Base-by-base conservation (phyloP, 768 basidiomycete species). In the Brasilioporus rufonigricans region DNA sequence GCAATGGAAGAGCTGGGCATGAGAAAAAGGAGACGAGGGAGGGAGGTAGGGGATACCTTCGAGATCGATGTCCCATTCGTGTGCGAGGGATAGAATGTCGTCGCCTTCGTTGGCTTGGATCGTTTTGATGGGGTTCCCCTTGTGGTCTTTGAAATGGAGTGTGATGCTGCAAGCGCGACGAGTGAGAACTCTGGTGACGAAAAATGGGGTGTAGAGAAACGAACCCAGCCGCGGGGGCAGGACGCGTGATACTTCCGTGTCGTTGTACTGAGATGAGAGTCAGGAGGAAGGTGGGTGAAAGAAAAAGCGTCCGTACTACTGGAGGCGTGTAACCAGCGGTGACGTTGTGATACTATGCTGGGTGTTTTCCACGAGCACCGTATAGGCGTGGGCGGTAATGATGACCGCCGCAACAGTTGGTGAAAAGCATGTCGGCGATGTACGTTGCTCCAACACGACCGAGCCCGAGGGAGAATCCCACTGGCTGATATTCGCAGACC, bases 51-150 rank as follows among this genome's bases (percentile, higher is more conserved):
- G n/a, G n/a, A n/a, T 59, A 92, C 95, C 95, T 78, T 98, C 96
- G 19, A 98, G 78, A 68, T 98, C 96, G 51, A 99, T 83, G 63
- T 98, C 96, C 66, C 96, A 85, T 70, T 97, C 95, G 65, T 97
- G 94, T 6, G 95, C 94, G 51, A 99, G 77, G 23, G 86, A 85
- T 32, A 99, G 75, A 35, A 99, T 74, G 66, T 97, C 93, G 66
- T 99, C 96, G 12, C 95, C 97, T 64, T 95, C 93, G 68, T 89
- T 94, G 3, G 81, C 96, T 68, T 98, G 91, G 10, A 97, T 83
- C 0, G 89, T 95, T 73, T 88, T 91, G 40, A 97, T 77, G n/a
- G 80, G 76, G 31, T 77, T 78, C 4, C 93, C 96, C 63, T 91
- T 92, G 10, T 91, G 78, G 69, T 96, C 93, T 58, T 89, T 86